Base-by-base conservation (phyloP, 2,329 filamentous ascomycete species). In the Sclerotinia spermophila region DNA sequence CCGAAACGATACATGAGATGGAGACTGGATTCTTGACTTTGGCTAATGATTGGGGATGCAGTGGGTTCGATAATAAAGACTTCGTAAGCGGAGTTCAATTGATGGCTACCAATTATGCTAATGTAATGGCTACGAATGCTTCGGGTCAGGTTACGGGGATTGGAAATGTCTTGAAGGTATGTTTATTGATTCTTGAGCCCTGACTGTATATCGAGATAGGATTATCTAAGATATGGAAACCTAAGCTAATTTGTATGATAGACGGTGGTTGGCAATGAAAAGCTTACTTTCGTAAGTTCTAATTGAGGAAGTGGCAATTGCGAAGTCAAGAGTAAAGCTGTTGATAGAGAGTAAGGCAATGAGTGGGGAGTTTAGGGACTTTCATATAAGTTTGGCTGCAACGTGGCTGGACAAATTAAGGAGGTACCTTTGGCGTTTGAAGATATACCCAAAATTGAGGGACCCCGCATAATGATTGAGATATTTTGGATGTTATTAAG, bases 41-140 rank as follows among this genome's bases (percentile, higher is more conserved):
- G 27, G 48, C 48, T 53, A 30, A 58, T 51, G 4, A 62, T 27
- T n/a, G 17, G 21, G 30, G 1, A 33, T 53, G 21, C 11, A 69
- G 86, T 79, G 86, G 82, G 67, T 89, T 89, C 71, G 86, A 89
- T 76, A 84, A 80, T 19, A 73, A 83, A 74, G 84, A 79, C 15
- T 89, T 88, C 73, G 83, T 84, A 15, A 82, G 81, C n/a, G 86
- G 86, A 17, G 83, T 88, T 44, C 86, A 88, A 80, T 80, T 86
- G n/a, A 83, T 88, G 80, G 80, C 84, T 13, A 80, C 84, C 42
- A 86, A 82, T 73, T 89, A 83, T 77, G 81, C 82, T 4, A 83
- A 82, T 68, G 81, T 88, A 24, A 83, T 88, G 79, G 84, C 84
- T 74, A 68, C 67, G 4, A 84, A 84, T 45, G 85, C 84, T 0